phyloP scores from a whole-genome alignment of 305 asterid species.

The Rubia occidens region DNA sequence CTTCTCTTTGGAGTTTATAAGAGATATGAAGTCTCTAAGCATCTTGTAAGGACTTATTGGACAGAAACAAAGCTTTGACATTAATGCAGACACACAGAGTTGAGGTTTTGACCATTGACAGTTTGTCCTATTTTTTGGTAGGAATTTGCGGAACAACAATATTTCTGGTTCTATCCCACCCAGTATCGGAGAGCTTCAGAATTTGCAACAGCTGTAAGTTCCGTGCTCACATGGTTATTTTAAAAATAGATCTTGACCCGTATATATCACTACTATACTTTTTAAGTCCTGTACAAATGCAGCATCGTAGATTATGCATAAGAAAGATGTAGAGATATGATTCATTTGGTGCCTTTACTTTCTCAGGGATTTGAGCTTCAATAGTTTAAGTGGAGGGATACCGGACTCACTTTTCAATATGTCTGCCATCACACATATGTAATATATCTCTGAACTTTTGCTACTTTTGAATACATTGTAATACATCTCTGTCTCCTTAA shows the following conservation, averaged over 20 bases:
- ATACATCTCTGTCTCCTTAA: not conserved
- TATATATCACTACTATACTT: not conserved
- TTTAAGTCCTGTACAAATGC: not conserved
- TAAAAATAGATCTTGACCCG: conserved; percentile 1
- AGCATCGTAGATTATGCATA: too few relatives aligned
- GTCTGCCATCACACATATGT: conserved; percentile 45
- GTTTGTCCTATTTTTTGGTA: conserved; percentile 21
- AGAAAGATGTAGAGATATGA: not conserved
- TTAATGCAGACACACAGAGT: not conserved
- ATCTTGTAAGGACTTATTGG: conserved; percentile 42
- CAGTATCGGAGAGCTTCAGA: conserved; percentile 29
- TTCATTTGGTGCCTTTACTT: conserved; percentile 2
- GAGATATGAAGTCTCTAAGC: conserved; percentile 40
- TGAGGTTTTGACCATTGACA: conserved; percentile 1
- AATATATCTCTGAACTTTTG: conserved; percentile 17
- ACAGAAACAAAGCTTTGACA: not conserved
- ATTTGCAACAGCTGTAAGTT: conserved; percentile 49
- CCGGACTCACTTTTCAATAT: conserved; percentile 49
- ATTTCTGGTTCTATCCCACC: conserved; percentile 62
- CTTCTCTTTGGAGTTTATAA: conserved; percentile 58
- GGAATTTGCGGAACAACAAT: conserved; percentile 69
- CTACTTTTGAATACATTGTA: not conserved
- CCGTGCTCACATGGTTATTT: not conserved
- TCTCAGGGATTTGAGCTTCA: conserved; percentile 84
- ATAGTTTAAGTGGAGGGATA: conserved; percentile 49